Conservation (phyloP, 441 rosid genomes). For the Cnidoscolus chayamansa region DNA sequence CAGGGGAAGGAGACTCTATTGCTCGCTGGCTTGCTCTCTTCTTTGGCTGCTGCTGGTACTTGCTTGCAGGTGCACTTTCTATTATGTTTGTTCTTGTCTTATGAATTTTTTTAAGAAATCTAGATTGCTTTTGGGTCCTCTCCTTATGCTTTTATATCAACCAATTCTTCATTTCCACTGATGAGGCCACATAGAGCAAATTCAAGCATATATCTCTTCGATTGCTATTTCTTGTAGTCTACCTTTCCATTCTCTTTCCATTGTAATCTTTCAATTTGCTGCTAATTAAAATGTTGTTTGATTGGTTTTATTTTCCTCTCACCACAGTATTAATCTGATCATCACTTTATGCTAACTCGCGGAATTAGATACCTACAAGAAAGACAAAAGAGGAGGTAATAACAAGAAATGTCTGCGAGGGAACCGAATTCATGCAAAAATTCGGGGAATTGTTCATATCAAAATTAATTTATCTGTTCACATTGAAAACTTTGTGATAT, state of each 20-base stretch:
- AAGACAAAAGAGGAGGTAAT: constrained; percentile 6
- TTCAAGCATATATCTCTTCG: background rate
- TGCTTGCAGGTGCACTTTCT: constrained; percentile 78
- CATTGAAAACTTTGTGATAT: no score
- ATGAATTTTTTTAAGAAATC: no score
- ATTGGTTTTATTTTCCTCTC: background rate
- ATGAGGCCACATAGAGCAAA: background rate
- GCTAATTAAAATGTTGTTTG: background rate
- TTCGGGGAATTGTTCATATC: background rate
- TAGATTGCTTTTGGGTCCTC: no score
- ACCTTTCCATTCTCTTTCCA: background rate
- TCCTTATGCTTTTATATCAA: no score
- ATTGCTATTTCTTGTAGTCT: background rate
- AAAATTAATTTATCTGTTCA: no score
- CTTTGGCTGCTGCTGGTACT: constrained; percentile 93
- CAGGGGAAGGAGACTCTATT: constrained; percentile 81
- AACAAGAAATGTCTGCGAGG: constrained; percentile 1
- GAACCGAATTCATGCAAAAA: background rate
- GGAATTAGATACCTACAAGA: background rate
- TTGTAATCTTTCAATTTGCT: background rate
- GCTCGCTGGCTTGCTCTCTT: constrained; percentile 86
- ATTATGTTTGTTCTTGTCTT: background rate
- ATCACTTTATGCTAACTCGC: background rate
- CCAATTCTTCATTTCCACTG: no score
- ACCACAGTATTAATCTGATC: background rate